Evolutionary conservation across 1,284 basidiomycete genomes (phyloP).

Genomic region (Inonotus hispidus): DNA sequence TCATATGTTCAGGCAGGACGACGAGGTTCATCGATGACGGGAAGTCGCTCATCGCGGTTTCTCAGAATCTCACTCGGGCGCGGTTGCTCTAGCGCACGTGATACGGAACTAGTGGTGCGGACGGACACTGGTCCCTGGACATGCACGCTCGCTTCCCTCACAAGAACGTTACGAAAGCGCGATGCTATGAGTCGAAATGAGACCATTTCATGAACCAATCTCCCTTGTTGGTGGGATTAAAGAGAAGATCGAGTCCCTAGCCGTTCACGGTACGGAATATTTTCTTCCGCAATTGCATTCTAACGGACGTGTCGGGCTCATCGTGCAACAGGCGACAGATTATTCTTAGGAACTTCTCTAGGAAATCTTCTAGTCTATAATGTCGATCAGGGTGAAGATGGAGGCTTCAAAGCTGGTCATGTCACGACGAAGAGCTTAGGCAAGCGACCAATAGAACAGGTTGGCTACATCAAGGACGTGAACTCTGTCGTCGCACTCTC

Average conservation of each 20-base stretch:
- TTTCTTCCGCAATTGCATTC: neutral
- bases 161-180: neutral
- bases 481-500: conserved; percentile 79
- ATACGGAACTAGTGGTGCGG: too few species aligned
- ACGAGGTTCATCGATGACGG: too few species aligned
- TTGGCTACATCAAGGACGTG: conserved; percentile 79
- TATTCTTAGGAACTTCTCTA: conserved; percentile 72
- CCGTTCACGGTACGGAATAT: conserved; percentile 42
- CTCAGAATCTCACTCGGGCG: too few species aligned
- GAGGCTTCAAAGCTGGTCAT: conserved; percentile 38
- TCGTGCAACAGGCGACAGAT: conserved; percentile 51
- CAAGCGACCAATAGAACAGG: conserved; percentile 76
- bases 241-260: conserved; percentile 42
- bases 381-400: conserved; percentile 37
- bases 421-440: conserved; percentile 65
- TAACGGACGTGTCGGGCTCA: conserved; percentile 4
- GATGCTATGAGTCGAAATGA: conserved; percentile 6
- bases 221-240: conserved; percentile 34
- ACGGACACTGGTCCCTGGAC: too few species aligned
- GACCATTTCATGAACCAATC: conserved; percentile 22
- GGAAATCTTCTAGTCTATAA: conserved; percentile 68
- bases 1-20: too few species aligned
- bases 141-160: neutral
- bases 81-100: too few species aligned
- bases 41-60: too few species aligned